Base-by-base conservation (phyloP, 2,329 filamentous ascomycete species). In the Aaosphaeria arxii region DNA sequence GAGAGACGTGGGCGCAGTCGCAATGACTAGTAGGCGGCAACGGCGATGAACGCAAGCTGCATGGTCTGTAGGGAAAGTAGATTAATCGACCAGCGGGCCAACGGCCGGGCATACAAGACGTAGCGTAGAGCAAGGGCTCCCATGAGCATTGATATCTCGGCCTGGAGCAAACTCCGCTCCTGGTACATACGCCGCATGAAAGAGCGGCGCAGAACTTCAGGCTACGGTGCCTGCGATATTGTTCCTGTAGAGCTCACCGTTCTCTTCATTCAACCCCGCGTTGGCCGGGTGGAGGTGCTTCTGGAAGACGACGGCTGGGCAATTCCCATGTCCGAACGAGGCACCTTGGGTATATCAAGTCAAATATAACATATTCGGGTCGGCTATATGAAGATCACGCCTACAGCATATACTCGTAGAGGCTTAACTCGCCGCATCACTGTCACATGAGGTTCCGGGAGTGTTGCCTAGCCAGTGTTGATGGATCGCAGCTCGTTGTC, bases 301-400 rank as follows among this genome's bases (percentile, higher is more conserved):
- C 55, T 63, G 59, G 61, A 59, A 65, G 45, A 51, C 43, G 7
- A 40, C 28, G 6, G n/a, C 38, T 52, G 54, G 55, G 48, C 53
- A 53, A 55, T 56, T 24, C 57, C 56, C 48, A 45, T 45, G 33
- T 46, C 54, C 57, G 50, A 49, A 59, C 59, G 49, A 51, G 56
- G 57, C 51, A 58, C 54, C 55, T 47, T 49, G 53, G 52, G 52
- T 58, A 65, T 66, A 69, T 58, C 61, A 55, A 46, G 48, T 52
- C 52, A 53, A 49, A 61, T 65, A 59, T 63, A 63, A 43, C 50
- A 59, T 57, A 58, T 56, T 63, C 60, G 65, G 64, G 55, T 63
- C 60, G 65, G 64, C 57, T 66, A 66, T 63, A 63, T 66, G 62
- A 56, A 57, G 61, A 66, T 66, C 59, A 53, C 56, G 52, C 55